phyloP scores from a whole-genome alignment of 768 basidiomycete genomes.

The Brasilioporus rufonigricans region DNA sequence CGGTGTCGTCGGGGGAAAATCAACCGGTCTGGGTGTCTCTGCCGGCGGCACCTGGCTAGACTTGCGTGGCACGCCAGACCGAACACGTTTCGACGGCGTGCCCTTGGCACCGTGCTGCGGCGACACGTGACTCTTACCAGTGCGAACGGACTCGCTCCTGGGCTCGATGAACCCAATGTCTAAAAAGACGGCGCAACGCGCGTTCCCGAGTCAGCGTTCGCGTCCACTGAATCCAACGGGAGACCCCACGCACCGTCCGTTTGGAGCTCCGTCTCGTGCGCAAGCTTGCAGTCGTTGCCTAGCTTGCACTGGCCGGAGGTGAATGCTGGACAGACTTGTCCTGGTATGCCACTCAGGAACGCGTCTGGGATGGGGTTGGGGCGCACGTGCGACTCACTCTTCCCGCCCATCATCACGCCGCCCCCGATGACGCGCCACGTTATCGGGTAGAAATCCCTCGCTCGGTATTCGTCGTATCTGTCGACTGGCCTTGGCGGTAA shows the following conservation, averaged over 20 bases:
- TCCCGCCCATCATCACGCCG: constrained; percentile 63
- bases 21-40: not conserved
- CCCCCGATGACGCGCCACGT: constrained; percentile 78
- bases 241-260: constrained; percentile 15
- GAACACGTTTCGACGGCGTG: constrained; percentile 5
- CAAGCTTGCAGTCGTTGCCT: constrained; percentile 29
- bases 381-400: constrained; percentile 20
- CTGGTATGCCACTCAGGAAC: constrained; percentile 11
- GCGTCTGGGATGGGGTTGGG: not conserved
- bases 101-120: not conserved
- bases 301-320: constrained; percentile 23
- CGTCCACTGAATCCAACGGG: not conserved
- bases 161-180: constrained; percentile 20
- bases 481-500: constrained; percentile 29
- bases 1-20: not conserved
- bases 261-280: constrained; percentile 27
- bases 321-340: constrained; percentile 27
- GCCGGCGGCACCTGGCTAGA: constrained; percentile 1
- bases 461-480: constrained; percentile 35
- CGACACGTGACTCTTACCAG: not conserved
- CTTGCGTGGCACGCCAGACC: constrained; percentile 7
- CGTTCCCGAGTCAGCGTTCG: too few species aligned
- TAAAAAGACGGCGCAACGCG: not conserved
- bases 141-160: not conserved
- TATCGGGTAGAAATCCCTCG: constrained; percentile 59